Percentiles rank a stretch among this genome's conserved stretches.
Conservation (phyloP, 306 rosid genomes). For the Quercus mongolica region DNA sequence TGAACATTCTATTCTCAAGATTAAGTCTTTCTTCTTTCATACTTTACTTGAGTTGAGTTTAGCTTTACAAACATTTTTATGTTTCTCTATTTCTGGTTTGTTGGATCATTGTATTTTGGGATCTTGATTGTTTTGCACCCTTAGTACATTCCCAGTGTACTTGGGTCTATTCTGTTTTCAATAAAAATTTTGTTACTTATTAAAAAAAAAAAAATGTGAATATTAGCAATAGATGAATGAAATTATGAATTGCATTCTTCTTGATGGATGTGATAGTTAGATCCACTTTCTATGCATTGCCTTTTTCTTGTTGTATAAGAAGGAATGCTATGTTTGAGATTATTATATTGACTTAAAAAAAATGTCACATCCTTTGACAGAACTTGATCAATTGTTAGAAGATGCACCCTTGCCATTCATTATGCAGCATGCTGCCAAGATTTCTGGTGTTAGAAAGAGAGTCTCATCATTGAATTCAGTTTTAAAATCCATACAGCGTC, state of each 20-base stretch:
- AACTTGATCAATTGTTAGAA: constrained; percentile 74
- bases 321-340: neutral
- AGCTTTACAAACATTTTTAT: no score
- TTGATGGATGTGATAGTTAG: neutral
- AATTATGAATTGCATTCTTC: neutral
- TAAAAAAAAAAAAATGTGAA: no score
- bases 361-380: constrained; percentile 39
- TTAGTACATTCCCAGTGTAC: no score
- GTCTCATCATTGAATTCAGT: constrained; percentile 65
- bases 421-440: constrained; percentile 73
- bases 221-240: neutral
- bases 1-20: no score
- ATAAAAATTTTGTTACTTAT: no score
- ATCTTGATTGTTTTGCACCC: no score
- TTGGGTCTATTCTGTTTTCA: no score
- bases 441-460: constrained; percentile 64
- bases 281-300: neutral
- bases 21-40: no score
- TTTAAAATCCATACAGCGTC: constrained; percentile 63
- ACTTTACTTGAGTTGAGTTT: no score
- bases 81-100: no score
- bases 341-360: neutral
- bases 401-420: constrained; percentile 77
- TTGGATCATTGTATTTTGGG: no score
- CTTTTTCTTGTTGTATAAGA: neutral